These are phyloP conservation scores for Solanum gracilifrons DNA, from an alignment of 257 asterid genomes.

Conservation along the genomic window DNA sequence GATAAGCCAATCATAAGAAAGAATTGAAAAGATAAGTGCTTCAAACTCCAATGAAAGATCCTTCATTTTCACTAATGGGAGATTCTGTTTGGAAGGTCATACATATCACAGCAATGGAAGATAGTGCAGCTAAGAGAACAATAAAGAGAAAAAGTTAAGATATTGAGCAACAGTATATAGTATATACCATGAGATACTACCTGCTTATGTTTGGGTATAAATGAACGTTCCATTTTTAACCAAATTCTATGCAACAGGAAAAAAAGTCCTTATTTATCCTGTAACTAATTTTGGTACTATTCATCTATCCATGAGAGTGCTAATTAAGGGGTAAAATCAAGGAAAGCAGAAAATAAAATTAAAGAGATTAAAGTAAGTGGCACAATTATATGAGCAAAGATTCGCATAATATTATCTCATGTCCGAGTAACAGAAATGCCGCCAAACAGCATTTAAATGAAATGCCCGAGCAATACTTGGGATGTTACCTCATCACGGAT, in stretches of 20 bases:
- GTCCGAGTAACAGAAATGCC: not conserved
- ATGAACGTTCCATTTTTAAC: not conserved
- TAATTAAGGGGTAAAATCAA: not conserved
- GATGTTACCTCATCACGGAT: constrained; percentile 84
- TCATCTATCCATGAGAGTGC: not conserved
- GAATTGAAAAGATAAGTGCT: not conserved
- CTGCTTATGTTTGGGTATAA: not conserved
- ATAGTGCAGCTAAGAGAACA: not conserved
- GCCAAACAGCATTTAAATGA: not conserved
- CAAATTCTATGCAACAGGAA: not conserved
- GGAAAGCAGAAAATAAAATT: not conserved
- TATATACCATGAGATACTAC: not conserved
- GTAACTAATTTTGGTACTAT: not conserved
- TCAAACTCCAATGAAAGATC: not conserved
- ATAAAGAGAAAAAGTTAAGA: not conserved
- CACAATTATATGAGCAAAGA: not conserved
- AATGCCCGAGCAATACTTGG: not conserved
- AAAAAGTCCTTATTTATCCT: not conserved
- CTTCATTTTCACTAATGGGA: not conserved
- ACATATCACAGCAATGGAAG: not conserved
- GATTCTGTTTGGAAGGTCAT: not conserved
- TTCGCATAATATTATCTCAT: not conserved
- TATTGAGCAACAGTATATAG: not conserved
- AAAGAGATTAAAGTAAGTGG: not conserved
- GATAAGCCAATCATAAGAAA: not conserved